Evolutionary conservation across 1,284 basidiomycete species (phyloP).

Genomic region (Exobasidium rhododendri): DNA sequence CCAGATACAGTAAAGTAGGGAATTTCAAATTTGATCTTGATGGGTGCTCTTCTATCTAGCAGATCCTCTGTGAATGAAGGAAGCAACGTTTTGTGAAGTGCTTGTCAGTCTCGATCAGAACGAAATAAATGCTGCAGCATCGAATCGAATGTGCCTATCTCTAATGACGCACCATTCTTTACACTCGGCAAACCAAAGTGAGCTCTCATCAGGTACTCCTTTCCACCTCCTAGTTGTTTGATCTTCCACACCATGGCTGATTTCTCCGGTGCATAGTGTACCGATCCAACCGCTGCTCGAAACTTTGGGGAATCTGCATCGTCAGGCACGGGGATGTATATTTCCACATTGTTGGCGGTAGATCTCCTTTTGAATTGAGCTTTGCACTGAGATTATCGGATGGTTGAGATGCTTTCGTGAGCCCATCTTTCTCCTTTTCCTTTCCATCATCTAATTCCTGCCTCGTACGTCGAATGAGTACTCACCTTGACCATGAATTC

Average conservation of each 20-base stretch:
- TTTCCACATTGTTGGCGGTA: constrained; percentile 96
- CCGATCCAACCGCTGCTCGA: constrained; percentile 58
- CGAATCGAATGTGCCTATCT: background rate
- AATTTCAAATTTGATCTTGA: constrained; percentile 95
- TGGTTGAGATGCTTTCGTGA: background rate
- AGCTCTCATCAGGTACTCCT: constrained; percentile 53
- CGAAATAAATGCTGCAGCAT: background rate
- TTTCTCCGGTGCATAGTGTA: constrained; percentile 52
- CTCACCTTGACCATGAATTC: constrained; percentile 90
- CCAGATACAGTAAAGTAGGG: constrained; percentile 93
- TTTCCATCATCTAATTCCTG: too few relatives aligned
- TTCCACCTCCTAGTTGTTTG: constrained; percentile 53
- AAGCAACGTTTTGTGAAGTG: constrained; percentile 54
- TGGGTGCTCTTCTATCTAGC: constrained; percentile 83
- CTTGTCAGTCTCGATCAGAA: background rate
- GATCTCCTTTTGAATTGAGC: constrained; percentile 96
- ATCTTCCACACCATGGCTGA: constrained; percentile 56
- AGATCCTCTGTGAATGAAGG: constrained; percentile 59
- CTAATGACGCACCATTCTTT: constrained; percentile 29
- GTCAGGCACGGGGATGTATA: constrained; percentile 95
- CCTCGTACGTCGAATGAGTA: too few relatives aligned
- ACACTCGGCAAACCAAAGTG: constrained; percentile 54
- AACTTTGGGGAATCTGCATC: constrained; percentile 98
- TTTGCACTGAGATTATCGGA: constrained; percentile 62
- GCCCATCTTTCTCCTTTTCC: background rate